These are phyloP conservation scores for Penicillium sp. DNA, from an alignment of 2,329 filamentous ascomycete genomes.

Conservation along the genomic window DNA sequence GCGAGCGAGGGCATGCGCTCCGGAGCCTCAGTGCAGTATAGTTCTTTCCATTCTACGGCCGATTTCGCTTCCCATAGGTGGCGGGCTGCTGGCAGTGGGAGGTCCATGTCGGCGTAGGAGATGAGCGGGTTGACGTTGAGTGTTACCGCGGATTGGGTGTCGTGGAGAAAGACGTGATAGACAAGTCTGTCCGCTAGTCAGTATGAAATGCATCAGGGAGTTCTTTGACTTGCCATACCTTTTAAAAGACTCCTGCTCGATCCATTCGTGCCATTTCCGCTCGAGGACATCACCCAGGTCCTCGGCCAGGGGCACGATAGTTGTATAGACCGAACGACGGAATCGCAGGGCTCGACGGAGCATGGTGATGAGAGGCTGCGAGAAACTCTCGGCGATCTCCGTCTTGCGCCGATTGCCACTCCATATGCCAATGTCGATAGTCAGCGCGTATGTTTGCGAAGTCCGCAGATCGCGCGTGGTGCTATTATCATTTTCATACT, in stretches of 20 bases:
- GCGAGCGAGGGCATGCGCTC: constrained; percentile 41
- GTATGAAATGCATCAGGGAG: constrained; percentile 9
- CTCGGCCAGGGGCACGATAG: constrained; percentile 55
- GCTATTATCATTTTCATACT: constrained; percentile 45
- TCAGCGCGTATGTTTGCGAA: constrained; percentile 56
- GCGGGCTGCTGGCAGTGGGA: constrained; percentile 66
- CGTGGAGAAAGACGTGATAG: constrained; percentile 67
- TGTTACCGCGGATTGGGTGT: constrained; percentile 70
- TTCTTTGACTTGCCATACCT: constrained; percentile 44
- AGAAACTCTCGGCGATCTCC: constrained; percentile 63
- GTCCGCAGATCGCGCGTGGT: constrained; percentile 60
- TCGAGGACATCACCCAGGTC: constrained; percentile 64
- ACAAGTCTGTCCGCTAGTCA: constrained; percentile 52
- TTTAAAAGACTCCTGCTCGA: constrained; percentile 68
- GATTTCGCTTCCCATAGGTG: constrained; percentile 69
- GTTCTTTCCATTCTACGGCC: constrained; percentile 67
- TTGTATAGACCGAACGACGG: constrained; percentile 58
- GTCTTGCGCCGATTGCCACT: constrained; percentile 63
- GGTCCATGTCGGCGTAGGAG: constrained; percentile 69
- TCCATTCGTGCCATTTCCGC: constrained; percentile 69
- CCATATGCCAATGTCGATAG: constrained; percentile 61
- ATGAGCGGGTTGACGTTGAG: constrained; percentile 67
- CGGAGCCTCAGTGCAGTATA: constrained; percentile 52
- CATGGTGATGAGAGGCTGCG: constrained; percentile 60
- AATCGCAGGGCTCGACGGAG: constrained; percentile 63